These are phyloP conservation scores for Megacollybia marginata DNA, from an alignment of 768 basidiomycete genomes.

Conservation along the genomic window DNA sequence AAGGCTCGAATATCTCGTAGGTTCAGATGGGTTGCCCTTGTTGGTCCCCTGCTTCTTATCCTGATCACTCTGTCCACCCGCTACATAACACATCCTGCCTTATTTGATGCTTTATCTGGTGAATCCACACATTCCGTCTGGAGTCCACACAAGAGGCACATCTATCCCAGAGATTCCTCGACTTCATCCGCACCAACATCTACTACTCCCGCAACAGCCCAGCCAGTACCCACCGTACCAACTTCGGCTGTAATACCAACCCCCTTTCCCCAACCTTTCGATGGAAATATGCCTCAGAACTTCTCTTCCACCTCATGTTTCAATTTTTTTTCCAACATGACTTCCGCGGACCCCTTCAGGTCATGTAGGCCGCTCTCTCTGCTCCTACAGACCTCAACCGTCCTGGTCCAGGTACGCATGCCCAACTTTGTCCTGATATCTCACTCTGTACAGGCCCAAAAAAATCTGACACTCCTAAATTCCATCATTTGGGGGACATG, in stretches of 20 bases:
- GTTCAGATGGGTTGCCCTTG: constrained; percentile 42
- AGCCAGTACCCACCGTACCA: constrained; percentile 42
- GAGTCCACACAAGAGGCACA: constrained; percentile 37
- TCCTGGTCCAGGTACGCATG: constrained; percentile 30
- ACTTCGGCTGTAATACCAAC: constrained; percentile 50
- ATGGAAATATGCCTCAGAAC: constrained; percentile 52
- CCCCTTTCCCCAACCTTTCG: constrained; percentile 75
- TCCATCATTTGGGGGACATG: constrained; percentile 74
- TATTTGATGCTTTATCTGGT: constrained; percentile 32
- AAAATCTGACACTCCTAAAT: constrained; percentile 56
- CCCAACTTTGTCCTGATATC: neutral
- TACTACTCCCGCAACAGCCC: constrained; percentile 17
- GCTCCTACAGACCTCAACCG: constrained; percentile 45
- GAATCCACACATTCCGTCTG: constrained; percentile 22
- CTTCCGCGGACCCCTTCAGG: constrained; percentile 49
- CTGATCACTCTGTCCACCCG: constrained; percentile 45
- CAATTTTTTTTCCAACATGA: constrained; percentile 74
- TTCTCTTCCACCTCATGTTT: constrained; percentile 61
- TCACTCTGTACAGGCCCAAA: constrained; percentile 43
- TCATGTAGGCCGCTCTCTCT: constrained; percentile 73
- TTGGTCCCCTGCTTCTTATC: constrained; percentile 50
- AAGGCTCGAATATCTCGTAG: constrained; percentile 40
- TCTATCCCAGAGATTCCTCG: constrained; percentile 4
- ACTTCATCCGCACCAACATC: constrained; percentile 8
- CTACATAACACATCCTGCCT: constrained; percentile 40